Evolutionary conservation across 1,284 basidiomycete genomes (phyloP), one percentile per base, ranked within the genome.

Genomic region (Trichosporon inkin): DNA sequence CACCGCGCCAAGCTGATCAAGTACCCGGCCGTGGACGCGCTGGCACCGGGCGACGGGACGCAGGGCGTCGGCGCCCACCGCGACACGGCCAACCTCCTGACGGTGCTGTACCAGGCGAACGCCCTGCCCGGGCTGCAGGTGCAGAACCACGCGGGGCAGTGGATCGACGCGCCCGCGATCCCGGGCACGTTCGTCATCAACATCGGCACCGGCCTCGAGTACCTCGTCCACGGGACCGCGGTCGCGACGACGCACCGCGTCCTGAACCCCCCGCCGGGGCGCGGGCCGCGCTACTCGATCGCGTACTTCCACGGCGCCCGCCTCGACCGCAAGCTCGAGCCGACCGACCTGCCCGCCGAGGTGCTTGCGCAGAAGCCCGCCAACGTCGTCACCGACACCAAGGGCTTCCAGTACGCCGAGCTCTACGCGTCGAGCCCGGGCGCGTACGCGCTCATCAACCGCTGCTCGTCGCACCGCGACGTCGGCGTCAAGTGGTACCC

Each of bases 171-270:
- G 14, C 81, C 83, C 4, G 83, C 84, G 2, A 84, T 86, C 41
- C 81, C 82, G 2, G 83, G 82, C 10, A 83, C 85, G 1, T 81
- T 90, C 47, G 86, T 90, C 41, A 82, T 89, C 75, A 89, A 90
- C 77, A 81, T 94, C 35, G 91, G 88, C 17, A 91, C 92, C 70
- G 89, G 92, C 68, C 84, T 94, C 63, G 86, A 90, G n/a, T 80
- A 89, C 36, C 91, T 90, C 88, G 91, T 90, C 22, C 92, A 93
- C 72, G 89, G 90, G 68, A 81, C 90, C 38, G 92, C 92, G 82
- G 89, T 88, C 69, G 92, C 89, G 0, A 93, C 91, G 0, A 75
- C 86, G 2, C 91, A 94, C 71, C 85, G 91, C 34, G 92, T 87
- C 0, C 83, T 89, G 51, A 64, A 58, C 57, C 60, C 62, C 58